Conservation (phyloP, 2,329 filamentous ascomycete genomes). For the Sporothrix globosa region DNA sequence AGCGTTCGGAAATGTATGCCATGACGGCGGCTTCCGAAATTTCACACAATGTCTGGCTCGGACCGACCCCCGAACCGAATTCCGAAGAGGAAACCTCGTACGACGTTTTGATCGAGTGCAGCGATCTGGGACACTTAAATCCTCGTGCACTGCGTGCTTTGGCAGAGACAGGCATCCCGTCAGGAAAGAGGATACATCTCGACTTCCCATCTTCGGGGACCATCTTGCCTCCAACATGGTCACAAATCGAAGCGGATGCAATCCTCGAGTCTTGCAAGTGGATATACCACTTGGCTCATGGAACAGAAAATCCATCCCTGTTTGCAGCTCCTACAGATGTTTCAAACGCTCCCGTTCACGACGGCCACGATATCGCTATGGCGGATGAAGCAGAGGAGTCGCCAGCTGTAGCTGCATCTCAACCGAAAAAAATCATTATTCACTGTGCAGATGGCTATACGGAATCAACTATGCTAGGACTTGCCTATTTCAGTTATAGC, state of each 20-base stretch:
- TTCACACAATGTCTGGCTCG: slow-evolving; percentile 84
- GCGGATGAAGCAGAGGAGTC: slow-evolving; percentile 36
- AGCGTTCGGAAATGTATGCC: slow-evolving; percentile 86
- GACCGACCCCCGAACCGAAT: slow-evolving; percentile 76
- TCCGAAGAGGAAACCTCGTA: slow-evolving; percentile 64
- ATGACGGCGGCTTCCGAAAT: slow-evolving; percentile 94
- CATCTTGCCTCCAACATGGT: slow-evolving; percentile 81
- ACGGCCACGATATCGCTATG: slow-evolving; percentile 56
- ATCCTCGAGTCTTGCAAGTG: slow-evolving; percentile 86
- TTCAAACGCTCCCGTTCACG: slow-evolving; percentile 40
- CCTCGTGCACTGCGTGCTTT: slow-evolving; percentile 66
- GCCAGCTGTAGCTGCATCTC: slow-evolving; percentile 34
- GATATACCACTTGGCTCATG: slow-evolving; percentile 83
- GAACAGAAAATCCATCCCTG: slow-evolving; percentile 47
- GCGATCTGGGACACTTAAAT: slow-evolving; percentile 78
- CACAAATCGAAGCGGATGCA: slow-evolving; percentile 78
- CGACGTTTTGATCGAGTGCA: slow-evolving; percentile 87
- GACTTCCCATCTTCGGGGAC: slow-evolving; percentile 96
- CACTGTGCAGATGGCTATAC: slow-evolving; percentile 97
- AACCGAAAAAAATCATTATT: slow-evolving; percentile 74
- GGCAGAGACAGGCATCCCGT: slow-evolving; percentile 56
- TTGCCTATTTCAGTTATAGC: slow-evolving; percentile 93
- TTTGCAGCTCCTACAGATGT: slow-evolving; percentile 33
- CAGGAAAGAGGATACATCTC: slow-evolving; percentile 50
- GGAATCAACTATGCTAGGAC: slow-evolving; percentile 82